Percentiles rank a stretch among this genome's conserved stretches.
phyloP scores from a whole-genome alignment of 139 green algal species.

The Chlamydomonas sphaeroides region DNA sequence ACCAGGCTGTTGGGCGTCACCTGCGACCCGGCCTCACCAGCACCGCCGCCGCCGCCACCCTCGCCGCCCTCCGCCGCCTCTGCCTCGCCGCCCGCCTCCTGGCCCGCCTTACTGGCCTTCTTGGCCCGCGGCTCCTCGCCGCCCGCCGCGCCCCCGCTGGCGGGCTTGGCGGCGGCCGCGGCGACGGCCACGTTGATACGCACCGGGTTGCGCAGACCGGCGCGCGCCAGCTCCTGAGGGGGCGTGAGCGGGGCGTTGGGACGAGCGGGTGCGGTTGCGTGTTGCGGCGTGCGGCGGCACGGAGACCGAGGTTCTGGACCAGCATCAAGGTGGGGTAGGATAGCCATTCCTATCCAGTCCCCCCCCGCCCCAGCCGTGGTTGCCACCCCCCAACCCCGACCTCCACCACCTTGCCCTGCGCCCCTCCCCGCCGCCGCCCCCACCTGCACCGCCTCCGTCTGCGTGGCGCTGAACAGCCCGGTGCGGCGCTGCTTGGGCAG shows the following conservation, averaged over 20 bases:
- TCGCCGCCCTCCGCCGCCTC: background rate
- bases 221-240: constrained; percentile 89
- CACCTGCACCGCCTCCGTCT: constrained; percentile 78
- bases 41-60: background rate
- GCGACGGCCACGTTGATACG: constrained; percentile 76
- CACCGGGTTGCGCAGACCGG: constrained; percentile 94
- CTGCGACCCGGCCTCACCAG: constrained; percentile 43
- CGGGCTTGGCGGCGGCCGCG: background rate
- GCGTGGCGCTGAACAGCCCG: constrained; percentile 96
- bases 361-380: no score
- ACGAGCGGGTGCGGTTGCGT: no score
- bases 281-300: no score
- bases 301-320: no score
- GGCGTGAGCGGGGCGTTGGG: no score
- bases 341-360: no score
- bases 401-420: background rate
- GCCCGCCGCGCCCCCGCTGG: background rate
- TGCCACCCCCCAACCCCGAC: no score
- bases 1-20: constrained; percentile 77
- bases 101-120: background rate
- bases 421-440: no score
- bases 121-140: background rate
- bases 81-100: background rate
- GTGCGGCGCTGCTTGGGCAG: constrained; percentile 89
- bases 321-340: no score